phyloP scores from a whole-genome alignment of 768 basidiomycete genomes.

The Rossbeevera mucosa region DNA sequence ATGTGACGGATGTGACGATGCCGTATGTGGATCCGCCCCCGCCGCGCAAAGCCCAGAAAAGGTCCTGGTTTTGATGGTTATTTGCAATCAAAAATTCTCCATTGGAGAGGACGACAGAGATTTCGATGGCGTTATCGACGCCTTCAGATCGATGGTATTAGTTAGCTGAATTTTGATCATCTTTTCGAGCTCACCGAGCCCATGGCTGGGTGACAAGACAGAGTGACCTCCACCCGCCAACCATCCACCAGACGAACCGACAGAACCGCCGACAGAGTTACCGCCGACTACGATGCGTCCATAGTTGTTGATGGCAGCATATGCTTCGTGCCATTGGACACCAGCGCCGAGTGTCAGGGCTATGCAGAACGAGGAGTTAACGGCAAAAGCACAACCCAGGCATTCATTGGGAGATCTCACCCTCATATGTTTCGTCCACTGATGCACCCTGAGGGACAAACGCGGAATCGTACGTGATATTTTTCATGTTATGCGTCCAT shows the following conservation, averaged over 20 bases:
- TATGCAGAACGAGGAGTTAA: conserved; percentile 16
- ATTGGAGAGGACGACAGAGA: conserved; percentile 39
- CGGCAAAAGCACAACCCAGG: not conserved
- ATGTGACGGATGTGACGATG: conserved; percentile 36
- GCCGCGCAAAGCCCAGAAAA: conserved; percentile 55
- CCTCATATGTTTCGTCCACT: conserved; percentile 15
- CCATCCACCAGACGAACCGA: conserved; percentile 51
- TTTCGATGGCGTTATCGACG: conserved; percentile 48
- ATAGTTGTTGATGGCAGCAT: conserved; percentile 36
- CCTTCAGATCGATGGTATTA: conserved; percentile 25
- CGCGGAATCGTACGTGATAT: conserved; percentile 30
- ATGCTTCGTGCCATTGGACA: conserved; percentile 46
- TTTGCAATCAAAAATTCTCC: conserved; percentile 40
- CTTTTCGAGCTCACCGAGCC: conserved; percentile 35
- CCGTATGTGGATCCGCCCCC: conserved; percentile 50
- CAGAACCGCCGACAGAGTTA: conserved; percentile 34
- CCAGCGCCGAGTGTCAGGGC: conserved; percentile 39
- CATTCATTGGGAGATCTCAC: conserved; percentile 5
- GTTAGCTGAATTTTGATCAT: not conserved
- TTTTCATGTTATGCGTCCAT: conserved; percentile 42
- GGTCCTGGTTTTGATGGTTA: conserved; percentile 37
- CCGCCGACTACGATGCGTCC: conserved; percentile 44
- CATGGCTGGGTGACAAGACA: conserved; percentile 35
- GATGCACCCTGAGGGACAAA: conserved; percentile 34
- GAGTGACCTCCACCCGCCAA: conserved; percentile 48